Conservation (phyloP, 345 rosid genomes). For the Reutealis trisperma region DNA sequence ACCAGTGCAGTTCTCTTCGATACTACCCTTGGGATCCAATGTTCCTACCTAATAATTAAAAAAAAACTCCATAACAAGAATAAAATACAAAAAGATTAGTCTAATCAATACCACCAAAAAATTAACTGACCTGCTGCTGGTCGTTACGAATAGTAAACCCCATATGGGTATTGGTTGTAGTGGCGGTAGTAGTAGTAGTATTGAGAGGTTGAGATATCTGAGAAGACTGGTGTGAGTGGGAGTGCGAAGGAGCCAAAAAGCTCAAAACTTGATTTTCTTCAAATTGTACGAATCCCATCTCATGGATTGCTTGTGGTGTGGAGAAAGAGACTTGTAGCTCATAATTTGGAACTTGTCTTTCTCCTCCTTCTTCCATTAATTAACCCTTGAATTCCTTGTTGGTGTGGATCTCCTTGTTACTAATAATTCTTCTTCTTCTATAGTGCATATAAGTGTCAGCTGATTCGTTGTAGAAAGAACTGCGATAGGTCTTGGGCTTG, state of each 20-base stretch:
- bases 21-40: slow-evolving; percentile 49
- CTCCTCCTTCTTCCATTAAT: slow-evolving; percentile 63
- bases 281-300: slow-evolving; percentile 73
- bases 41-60: slow-evolving; percentile 36
- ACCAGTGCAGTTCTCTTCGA: slow-evolving; percentile 43
- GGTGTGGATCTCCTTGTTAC: not conserved
- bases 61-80: slow-evolving; percentile 13
- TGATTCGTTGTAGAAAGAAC: not conserved
- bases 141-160: slow-evolving; percentile 38
- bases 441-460: not conserved
- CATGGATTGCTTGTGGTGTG: slow-evolving; percentile 55
- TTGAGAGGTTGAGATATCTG: slow-evolving; percentile 40
- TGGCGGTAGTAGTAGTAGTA: slow-evolving; percentile 21
- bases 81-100: not conserved
- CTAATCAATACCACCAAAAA: not conserved
- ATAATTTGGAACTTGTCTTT: slow-evolving; percentile 48
- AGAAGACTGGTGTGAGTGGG: slow-evolving; percentile 40
- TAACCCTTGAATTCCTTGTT: too few relatives aligned
- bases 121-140: not conserved
- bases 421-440: not conserved
- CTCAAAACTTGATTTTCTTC: slow-evolving; percentile 75
- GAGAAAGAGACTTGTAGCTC: slow-evolving; percentile 66
- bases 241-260: slow-evolving; percentile 57
- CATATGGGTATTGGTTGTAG: slow-evolving; percentile 32
- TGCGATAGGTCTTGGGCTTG: not conserved